Base-by-base conservation (phyloP, 371 early-diverging fungal genomes). In the Rhizopus delemar region DNA sequence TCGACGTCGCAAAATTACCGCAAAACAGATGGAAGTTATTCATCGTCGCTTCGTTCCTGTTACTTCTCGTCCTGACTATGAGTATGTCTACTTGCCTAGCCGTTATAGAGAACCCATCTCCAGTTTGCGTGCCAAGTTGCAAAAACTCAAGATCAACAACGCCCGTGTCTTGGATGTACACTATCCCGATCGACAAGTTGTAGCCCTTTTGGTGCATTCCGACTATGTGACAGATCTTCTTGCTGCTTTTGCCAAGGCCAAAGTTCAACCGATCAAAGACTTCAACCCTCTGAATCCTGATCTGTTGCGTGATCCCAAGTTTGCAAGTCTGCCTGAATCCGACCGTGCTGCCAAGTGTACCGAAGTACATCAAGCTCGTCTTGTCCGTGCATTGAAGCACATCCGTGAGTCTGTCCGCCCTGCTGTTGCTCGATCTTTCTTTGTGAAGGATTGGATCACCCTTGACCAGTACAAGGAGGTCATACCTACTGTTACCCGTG, bases 241-340 rank as follows among this genome's bases (percentile, higher is more conserved):
- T 2, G 9, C 35, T 1, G 8, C 36, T 1, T 36, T 56, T 2
- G 15, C 7, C 2, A 56, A 56, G 16, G 34, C 7, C 5, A 8
- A 36, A 0, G n/a, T 56, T 16, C 1, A 32, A 8, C 48, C 56
- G 2, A 2, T 56, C 1, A 13, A 35, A 2, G 15, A 46, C 0
- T 56, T 56, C 31, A 13, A 56, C 11, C 56, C 56, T 2, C 15
- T 49, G 15, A 41, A 57, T 16, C 32, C 49, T 11, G 11, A 12
- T 0, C 12, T 41, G 7, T 31, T 57, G 28, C 41, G 22, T 8
- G 39, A 57, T 16, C 41, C 50, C 4, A 11, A 9, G 32, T 33
- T 45, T 33, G 16, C 15, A 7, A 1, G 34, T 15, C 15, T 55
- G 2, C 1, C 31, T 7, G 34, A 15, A 29, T 15, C 3, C 2